Evolutionary conservation across 2,329 filamentous ascomycete genomes (phyloP), one percentile per base, ranked within the genome.

Genomic region (Calonectria naviculata): DNA sequence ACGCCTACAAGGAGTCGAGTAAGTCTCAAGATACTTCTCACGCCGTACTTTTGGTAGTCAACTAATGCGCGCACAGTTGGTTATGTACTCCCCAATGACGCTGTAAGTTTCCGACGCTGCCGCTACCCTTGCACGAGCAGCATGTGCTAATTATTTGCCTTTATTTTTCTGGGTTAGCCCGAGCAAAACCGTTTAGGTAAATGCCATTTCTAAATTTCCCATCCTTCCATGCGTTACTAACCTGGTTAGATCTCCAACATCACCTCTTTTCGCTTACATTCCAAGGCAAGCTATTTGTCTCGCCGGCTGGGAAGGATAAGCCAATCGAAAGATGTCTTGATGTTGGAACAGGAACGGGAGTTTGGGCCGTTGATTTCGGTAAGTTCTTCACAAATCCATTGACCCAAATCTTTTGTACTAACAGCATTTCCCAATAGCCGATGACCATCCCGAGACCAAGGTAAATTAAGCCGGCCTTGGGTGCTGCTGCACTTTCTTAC

Each of bases 261-360:
- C 78, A 83, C 29, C 71, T 83, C 0, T 83, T 81, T 38, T 63
- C 73, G 0, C 71, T 84, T 15, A 84, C 81, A 0, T 75, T 83
- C 19, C 77, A 79, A 1, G 77, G 78, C 13, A 80, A 79, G 47
- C 75, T 84, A 0, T 79, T 74, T 42, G 46, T 78, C 0, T 75
- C 74, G 2, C 83, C 83, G 0, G 62, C 74, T 4, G 75, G 68
- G 8, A 69, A 67, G 13, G 70, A 78, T 5, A 76, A 61, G 17
- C 76, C 74, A 1, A 56, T 80, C 13, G 61, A 70, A 7, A 80
- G 78, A 5, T 79, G 84, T 9, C 79, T 89, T 1, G 87, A 89
- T 75, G 75, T 86, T 29, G 86, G 86, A n/a, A 87, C 85, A 2
- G 87, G 87, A 0, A 88, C 86, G 3, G 86, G 86, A 21, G 78